These are phyloP conservation scores for Aspergillus hortae DNA, from an alignment of 2,329 filamentous ascomycete genomes.

Conservation along the genomic window DNA sequence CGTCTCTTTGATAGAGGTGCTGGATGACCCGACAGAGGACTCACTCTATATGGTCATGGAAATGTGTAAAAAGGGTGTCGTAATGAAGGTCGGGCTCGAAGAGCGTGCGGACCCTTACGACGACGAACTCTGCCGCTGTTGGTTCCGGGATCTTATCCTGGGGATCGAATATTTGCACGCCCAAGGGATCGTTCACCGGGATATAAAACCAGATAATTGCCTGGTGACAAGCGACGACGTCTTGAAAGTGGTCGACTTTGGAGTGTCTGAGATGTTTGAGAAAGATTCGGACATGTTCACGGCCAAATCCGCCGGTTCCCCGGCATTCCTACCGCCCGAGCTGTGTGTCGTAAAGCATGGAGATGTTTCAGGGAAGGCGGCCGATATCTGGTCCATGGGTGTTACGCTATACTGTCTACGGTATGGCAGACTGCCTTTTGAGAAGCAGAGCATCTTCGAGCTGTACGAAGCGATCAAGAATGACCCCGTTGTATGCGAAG, in stretches of 20 bases:
- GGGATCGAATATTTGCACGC: constrained; percentile 95
- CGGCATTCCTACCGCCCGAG: constrained; percentile 91
- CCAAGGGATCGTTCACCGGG: constrained; percentile 90
- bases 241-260: constrained; percentile 97
- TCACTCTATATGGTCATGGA: constrained; percentile 98
- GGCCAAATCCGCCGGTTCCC: constrained; percentile 88
- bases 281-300: constrained; percentile 85
- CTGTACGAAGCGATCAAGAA: constrained; percentile 84
- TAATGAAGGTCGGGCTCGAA: constrained; percentile 93
- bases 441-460: constrained; percentile 72
- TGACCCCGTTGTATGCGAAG: constrained; percentile 61
- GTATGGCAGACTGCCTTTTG: constrained; percentile 86
- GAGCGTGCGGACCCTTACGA: constrained; percentile 78
- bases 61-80: constrained; percentile 96
- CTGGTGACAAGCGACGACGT: constrained; percentile 85
- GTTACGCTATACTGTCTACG: constrained; percentile 89
- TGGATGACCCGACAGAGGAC: constrained; percentile 93
- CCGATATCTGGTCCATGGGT: constrained; percentile 98
- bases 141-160: constrained; percentile 91
- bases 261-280: constrained; percentile 98
- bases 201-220: constrained; percentile 97
- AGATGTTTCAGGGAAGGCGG: constrained; percentile 80
- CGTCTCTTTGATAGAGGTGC: constrained; percentile 87
- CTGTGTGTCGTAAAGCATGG: constrained; percentile 83
- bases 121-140: constrained; percentile 76